These are phyloP conservation scores for Cadophora luteo-olivacea DNA, from an alignment of 2,329 filamentous ascomycete species.

Conservation along the genomic window DNA sequence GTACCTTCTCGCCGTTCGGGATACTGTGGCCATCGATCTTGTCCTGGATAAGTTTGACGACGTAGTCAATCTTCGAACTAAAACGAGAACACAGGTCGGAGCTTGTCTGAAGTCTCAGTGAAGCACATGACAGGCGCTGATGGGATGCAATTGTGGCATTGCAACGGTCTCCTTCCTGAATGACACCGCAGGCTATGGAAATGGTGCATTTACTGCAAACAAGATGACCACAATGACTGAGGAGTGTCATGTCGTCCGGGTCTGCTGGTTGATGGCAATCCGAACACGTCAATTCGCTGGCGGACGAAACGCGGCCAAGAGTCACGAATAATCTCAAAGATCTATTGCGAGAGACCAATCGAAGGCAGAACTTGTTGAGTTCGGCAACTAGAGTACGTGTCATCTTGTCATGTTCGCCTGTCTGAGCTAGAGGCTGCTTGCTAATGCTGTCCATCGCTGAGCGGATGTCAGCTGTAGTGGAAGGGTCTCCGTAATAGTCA, in stretches of 20 bases:
- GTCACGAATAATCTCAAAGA: not conserved
- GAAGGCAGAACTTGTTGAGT: conserved; percentile 1
- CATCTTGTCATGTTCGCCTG: no score
- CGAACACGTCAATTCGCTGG: not conserved
- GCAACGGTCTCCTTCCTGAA: conserved; percentile 6
- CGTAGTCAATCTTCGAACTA: conserved; percentile 55
- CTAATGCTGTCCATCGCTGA: not conserved
- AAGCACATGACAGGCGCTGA: conserved; percentile 8
- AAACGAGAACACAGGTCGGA: not conserved
- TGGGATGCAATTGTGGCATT: conserved; percentile 9
- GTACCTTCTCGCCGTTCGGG: conserved; percentile 52
- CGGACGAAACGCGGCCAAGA: not conserved
- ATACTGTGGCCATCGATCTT: not conserved
- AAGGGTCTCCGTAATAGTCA: not conserved
- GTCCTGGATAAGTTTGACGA: conserved; percentile 53
- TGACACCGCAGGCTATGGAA: not conserved
- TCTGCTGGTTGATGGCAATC: not conserved
- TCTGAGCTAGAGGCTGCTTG: no score
- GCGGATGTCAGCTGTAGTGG: not conserved
- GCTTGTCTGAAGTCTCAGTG: not conserved
- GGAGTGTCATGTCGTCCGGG: conserved; percentile 46
- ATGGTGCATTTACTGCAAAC: conserved; percentile 47
- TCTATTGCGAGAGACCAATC: not conserved
- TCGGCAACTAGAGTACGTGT: not conserved
- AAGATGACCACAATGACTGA: conserved; percentile 58